phyloP scores from a whole-genome alignment of 139 green algal species.

The Coelastrella sp. region DNA sequence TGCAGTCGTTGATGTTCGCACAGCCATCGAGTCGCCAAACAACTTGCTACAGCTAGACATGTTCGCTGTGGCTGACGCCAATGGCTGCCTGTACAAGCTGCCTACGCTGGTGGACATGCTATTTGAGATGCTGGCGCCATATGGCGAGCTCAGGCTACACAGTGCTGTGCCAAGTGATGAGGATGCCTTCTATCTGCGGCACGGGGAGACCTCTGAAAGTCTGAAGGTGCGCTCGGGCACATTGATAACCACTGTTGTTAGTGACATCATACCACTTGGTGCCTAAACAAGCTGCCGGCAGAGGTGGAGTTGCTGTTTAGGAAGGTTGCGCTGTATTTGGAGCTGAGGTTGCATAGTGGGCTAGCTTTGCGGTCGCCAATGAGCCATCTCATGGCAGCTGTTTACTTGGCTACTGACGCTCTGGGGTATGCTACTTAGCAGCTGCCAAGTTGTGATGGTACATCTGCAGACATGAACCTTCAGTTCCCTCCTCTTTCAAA shows the following conservation, averaged over 20 bases:
- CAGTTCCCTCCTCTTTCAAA: too few relatives aligned
- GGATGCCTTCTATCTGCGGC: constrained; percentile 76
- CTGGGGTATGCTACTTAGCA: too few relatives aligned
- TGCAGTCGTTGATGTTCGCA: constrained; percentile 31
- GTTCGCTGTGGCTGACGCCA: constrained; percentile 44
- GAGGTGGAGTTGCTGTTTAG: constrained; percentile 49
- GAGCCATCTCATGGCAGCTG: too few relatives aligned
- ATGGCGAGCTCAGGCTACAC: constrained; percentile 66
- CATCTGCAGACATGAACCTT: too few relatives aligned
- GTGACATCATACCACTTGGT: too few relatives aligned
- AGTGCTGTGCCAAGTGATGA: constrained; percentile 44
- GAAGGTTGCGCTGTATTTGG: too few relatives aligned
- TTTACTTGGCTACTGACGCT: too few relatives aligned
- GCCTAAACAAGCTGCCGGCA: too few relatives aligned
- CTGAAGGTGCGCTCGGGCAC: constrained; percentile 48
- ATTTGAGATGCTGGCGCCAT: constrained; percentile 76
- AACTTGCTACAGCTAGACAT: constrained; percentile 47
- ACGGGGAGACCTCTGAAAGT: constrained; percentile 65
- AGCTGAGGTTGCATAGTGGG: too few relatives aligned
- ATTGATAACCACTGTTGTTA: too few relatives aligned
- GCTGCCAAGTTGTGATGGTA: too few relatives aligned
- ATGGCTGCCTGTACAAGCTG: constrained; percentile 53
- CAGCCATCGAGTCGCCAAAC: constrained; percentile 32
- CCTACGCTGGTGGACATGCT: constrained; percentile 78
- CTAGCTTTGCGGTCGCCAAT: too few relatives aligned